Evolutionary conservation across 179 eudicot species (phyloP), one percentile per base, ranked within the genome.

Genomic region (Corrigiola litoralis): DNA sequence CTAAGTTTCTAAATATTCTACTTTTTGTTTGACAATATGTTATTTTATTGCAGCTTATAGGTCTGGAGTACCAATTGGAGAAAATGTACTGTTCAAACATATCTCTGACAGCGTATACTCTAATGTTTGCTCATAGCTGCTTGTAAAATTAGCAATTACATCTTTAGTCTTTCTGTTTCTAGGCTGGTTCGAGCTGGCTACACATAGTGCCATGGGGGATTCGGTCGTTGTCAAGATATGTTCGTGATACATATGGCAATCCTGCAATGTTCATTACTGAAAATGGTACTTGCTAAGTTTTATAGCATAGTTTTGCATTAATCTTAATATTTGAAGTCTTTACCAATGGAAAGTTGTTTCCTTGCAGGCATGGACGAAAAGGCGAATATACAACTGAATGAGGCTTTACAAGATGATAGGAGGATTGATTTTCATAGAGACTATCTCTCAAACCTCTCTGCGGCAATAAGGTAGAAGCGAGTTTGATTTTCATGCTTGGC

Each of bases 131-230:
- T 29, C 12, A 58, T 17, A 46, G 24, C 6, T 38, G 16, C 12
- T 7, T 33, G 38, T 10, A 23, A 20, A 13, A 41, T 42, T 31
- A 44, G 37, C 37, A 33, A 10, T 33, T 68, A 25, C 53, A 37
- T 25, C 13, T 55, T 1, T 23, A 0, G 14, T 70, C 25, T 44
- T 60, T 47, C 31, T 38, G 4, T 38, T 47, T 11, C 24, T 58
- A 94, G 99, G 87, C 94, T 57, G 95, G 94, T 63, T 94, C 99
- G 23, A 61, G 83, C 58, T 94, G 99, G 99, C 60, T 94, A 53
- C 87, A 75, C 65, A 86, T 94, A 3, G 99, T 94, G n/a, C 97
- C 99, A 1, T 94, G 97, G 99, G 99, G 97, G 8, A 77, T 94
- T 36, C 75, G 92, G 33, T 88, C 84, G 34, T 45, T 94, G 67